Base-by-base conservation (phyloP, 2,329 filamentous ascomycete species). In the Fonsecaea pedrosoi region DNA sequence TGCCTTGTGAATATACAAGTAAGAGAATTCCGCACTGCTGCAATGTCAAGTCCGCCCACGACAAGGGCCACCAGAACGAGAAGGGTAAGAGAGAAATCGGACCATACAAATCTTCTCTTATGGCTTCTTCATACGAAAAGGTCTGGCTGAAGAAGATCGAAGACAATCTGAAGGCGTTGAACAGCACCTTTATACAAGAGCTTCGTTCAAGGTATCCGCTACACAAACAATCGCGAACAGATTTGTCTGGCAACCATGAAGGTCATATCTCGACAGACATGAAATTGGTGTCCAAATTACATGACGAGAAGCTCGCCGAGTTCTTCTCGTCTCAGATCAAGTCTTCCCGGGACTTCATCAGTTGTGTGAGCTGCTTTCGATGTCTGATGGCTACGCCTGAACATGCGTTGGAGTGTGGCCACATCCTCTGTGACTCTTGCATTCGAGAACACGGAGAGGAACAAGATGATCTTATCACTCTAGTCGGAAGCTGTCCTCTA, bases 31-130 rank as follows among this genome's bases (percentile, higher is more conserved):
- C 45, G 8, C 21, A 50, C 21, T 50, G 45, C 12, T 50, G 13
- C 21, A 50, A 50, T 13, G 45, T 50, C 45, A 50, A 50, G 21
- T 50, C 45, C 5, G 45, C 45, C 18, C 45, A 50, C 21, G 45
- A 50, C 45, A 50, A 50, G 45, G 45, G 45, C 25, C 45, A 50
- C 45, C 45, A 50, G 45, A 50, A 50, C 12, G 45, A 50, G 45
- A 50, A 25, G 45, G 45, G 45, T 8, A 50, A 25, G 45, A 50
- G 45, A 50, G 45, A 50, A 25, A 50, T 50, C 9, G 45, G 45
- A 30, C 12, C 7, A 15, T 50, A 50, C 10, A 50, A 25, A 10
- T 50, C 45, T 50, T 50, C 45, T 25, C 45, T 50, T 30, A 50
- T 50, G 18, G 45, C 45, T 50, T 50, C 45, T 50, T 50, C 18